Base-by-base conservation (phyloP, 73 alveolate species). In the Paramecium pentaurelia region DNA sequence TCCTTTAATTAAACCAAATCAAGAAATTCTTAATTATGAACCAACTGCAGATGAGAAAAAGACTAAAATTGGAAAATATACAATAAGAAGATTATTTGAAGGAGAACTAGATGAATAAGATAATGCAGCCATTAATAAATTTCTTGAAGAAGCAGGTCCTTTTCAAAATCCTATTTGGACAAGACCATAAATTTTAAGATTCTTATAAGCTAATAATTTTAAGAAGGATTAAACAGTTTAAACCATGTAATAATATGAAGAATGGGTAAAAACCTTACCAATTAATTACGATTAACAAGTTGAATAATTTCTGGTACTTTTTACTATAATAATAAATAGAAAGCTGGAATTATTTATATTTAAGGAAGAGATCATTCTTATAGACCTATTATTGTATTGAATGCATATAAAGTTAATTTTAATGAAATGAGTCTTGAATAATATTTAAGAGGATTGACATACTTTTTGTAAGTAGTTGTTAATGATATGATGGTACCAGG, bases 401-500 rank as follows among this genome's bases (percentile, higher is more conserved):
- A 85, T 51, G 93, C 93, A 22, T 92, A 83, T 54, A 80, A 80
- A 36, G 64, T 92, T 37, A 86, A 85, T 92, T 49, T 89, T 47
- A 94, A 94, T 64, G 36, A 64, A 16, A 92, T 59, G 95, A 49
- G 88, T 2, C 77, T 86, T 8, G 95, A 94, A 11, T 95, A 77
- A 51, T 86, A 93, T 77, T 86, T 94, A 42, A 86, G 86, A 60
- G 98, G 97, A 51, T 77, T 95, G 14, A 92, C 92, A 4, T 95
- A 93, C 86, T 83, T 95, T 60, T 94, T 95, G 73, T 97, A 97
- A 86, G 93, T 77, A 64, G 95, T 96, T 10, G 96, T 94, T 38
- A 95, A 96, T 93, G 86, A 96, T 60, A 95, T 95, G 95, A 73
- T 97, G 38, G 93, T 97, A 6, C 98, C 99, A 10, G 99, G 99